Evolutionary conservation across 2,329 filamentous ascomycete species (phyloP), one percentile per base, ranked within the genome.

Genomic region (Cordyceps fumosorosea): DNA sequence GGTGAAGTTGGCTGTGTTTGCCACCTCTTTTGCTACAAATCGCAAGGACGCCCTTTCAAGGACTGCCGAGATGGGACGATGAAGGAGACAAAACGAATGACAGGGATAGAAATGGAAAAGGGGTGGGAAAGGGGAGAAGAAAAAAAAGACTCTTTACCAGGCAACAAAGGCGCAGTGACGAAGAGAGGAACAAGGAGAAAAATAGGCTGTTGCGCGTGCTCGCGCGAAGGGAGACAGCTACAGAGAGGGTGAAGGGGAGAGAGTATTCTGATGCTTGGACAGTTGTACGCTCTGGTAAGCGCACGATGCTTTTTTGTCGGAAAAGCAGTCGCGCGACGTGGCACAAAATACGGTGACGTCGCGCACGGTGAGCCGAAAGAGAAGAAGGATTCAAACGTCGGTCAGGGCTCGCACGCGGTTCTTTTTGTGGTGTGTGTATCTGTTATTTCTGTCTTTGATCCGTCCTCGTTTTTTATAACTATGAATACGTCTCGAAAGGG

Each of bases 401-500:
- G 18, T 11, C 44, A 10, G 26, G 26, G 55, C 3, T 58, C 32
- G 10, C 20, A 29, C 22, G 16, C 14, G 14, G 26, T 34, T 40
- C 29, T 7, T 40, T 37, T 29, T 47, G 29, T 48, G 32, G 22
- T 56, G 24, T 47, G 37, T 45, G 40, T 56, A 26, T 47, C 11
- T 56, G 53, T 14, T 51, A 42, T 20, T 29, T 51, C 29, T 47
- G 29, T 52, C 24, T 22, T 18, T 59, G n/a, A 59, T 53, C 37
- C 40, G 56, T 52, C n/a, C 48, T 57, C 45, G 20, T 62, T 56
- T 63, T 60, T 65, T 62, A 60, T 64, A 40, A 53, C 20, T 60
- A 29, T 37, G 57, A 53, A 53, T 32, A 20, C 54, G 50, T 60
- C 57, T 60, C 57, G 26, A 54, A 53, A 40, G 50, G 20, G 34